Percentiles rank a stretch among this genome's conserved stretches.
phyloP scores from a whole-genome alignment of 1,284 basidiomycete species.

The Neolentinus lepideus region DNA sequence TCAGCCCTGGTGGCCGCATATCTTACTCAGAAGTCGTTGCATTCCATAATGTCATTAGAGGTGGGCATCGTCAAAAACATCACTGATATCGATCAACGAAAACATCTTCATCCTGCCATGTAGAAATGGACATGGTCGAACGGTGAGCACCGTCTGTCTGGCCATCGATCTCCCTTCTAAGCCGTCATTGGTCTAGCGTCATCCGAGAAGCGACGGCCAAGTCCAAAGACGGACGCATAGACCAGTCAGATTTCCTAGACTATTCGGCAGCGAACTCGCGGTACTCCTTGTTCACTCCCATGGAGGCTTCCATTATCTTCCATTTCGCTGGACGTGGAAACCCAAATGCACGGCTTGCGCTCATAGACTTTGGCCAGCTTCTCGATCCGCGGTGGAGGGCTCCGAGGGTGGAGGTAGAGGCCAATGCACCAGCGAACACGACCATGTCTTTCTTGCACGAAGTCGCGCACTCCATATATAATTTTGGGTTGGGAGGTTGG shows the following conservation, averaged over 20 bases:
- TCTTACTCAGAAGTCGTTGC: slow-evolving; percentile 93
- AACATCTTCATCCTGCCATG: slow-evolving; percentile 6
- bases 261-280: slow-evolving; percentile 71
- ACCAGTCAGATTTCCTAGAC: slow-evolving; percentile 76
- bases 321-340: slow-evolving; percentile 87
- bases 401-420: slow-evolving; percentile 45
- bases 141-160: slow-evolving; percentile 37
- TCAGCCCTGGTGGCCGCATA: slow-evolving; percentile 84
- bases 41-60: slow-evolving; percentile 89
- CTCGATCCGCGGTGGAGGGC: slow-evolving; percentile 82
- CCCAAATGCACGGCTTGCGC: slow-evolving; percentile 59
- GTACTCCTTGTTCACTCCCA: slow-evolving; percentile 89
- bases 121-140: slow-evolving; percentile 95
- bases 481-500: slow-evolving; percentile 84
- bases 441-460: slow-evolving; percentile 37
- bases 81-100: slow-evolving; percentile 9
- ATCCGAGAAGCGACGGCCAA: slow-evolving; percentile 84
- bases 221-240: slow-evolving; percentile 89
- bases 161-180: neutral
- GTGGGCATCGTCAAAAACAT: slow-evolving; percentile 29
- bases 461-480: slow-evolving; percentile 69
- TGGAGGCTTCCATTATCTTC: slow-evolving; percentile 94
- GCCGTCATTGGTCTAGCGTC: slow-evolving; percentile 39
- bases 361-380: slow-evolving; percentile 85
- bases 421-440: slow-evolving; percentile 20